A percentile compares a stretch with the other conserved stretches of the same genome.
These are phyloP conservation scores for Cyphellophora europaea DNA, from an alignment of 2,329 filamentous ascomycete genomes.

Conservation along the genomic window DNA sequence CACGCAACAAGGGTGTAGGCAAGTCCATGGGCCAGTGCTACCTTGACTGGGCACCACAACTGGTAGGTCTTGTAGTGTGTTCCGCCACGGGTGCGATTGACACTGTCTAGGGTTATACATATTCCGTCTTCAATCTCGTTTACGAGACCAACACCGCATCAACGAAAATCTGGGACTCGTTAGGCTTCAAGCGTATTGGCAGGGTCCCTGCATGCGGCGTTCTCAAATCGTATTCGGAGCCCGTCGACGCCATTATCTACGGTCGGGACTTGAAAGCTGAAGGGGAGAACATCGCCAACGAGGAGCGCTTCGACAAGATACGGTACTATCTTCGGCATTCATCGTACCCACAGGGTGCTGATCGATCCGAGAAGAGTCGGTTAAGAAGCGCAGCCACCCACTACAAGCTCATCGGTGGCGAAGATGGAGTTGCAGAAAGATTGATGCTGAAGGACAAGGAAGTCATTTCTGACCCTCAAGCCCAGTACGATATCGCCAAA, in stretches of 20 bases:
- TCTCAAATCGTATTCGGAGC: constrained; percentile 58
- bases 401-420: constrained; percentile 64
- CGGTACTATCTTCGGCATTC: constrained; percentile 92
- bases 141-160: constrained; percentile 90
- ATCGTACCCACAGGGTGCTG: constrained; percentile 86
- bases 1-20: constrained; percentile 65
- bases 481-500: constrained; percentile 83
- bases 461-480: constrained; percentile 80
- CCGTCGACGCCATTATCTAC: constrained; percentile 69
- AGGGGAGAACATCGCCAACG: constrained; percentile 74
- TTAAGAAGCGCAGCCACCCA: constrained; percentile 88
- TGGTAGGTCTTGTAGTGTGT: constrained; percentile 30
- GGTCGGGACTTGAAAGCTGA: constrained; percentile 55
- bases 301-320: constrained; percentile 98
- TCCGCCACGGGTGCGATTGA: constrained; percentile 14
- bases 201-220: constrained; percentile 65
- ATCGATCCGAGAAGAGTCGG: constrained; percentile 90
- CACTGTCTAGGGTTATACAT: constrained; percentile 60
- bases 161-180: constrained; percentile 81
- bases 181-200: constrained; percentile 88
- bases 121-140: constrained; percentile 88
- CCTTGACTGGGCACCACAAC: constrained; percentile 64
- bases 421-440: constrained; percentile 51
- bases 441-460: constrained; percentile 98
- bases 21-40: constrained; percentile 69